Conservation (phyloP, 2,329 filamentous ascomycete genomes). For the Diaporthe eres region DNA sequence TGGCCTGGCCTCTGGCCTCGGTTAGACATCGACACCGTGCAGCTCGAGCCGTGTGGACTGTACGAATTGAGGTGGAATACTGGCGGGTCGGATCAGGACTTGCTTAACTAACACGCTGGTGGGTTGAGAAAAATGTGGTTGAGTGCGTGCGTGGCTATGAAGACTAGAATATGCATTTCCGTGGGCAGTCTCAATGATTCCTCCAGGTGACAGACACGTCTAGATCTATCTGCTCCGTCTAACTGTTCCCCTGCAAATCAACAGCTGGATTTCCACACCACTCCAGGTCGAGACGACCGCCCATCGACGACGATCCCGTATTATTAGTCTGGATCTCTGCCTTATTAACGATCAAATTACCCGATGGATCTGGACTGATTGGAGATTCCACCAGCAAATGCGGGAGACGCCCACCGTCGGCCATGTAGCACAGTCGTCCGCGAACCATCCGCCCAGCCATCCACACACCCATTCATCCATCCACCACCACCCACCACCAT, state of each 20-base stretch:
- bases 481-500: background rate
- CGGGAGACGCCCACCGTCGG: slow-evolving; percentile 20
- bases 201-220: background rate
- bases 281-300: background rate
- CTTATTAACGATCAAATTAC: slow-evolving; percentile 26
- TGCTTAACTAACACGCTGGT: slow-evolving; percentile 1
- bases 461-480: slow-evolving; percentile 9
- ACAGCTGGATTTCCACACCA: slow-evolving; percentile 10
- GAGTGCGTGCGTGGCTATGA: background rate
- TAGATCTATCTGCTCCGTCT: slow-evolving; percentile 3
- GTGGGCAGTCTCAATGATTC: background rate
- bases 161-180: background rate
- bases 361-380: slow-evolving; percentile 33
- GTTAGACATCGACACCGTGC: slow-evolving; percentile 12
- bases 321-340: slow-evolving; percentile 21
- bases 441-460: slow-evolving; percentile 12
- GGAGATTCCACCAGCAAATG: slow-evolving; percentile 5
- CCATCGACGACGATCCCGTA: slow-evolving; percentile 27
- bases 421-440: slow-evolving; percentile 24
- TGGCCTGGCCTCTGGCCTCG: slow-evolving; percentile 9
- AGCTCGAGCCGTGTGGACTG: background rate
- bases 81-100: background rate
- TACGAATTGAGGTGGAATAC: background rate
- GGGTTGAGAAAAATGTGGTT: background rate
- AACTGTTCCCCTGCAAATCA: slow-evolving; percentile 15